Conservation (phyloP, 495 filamentous ascomycete genomes). For the Xylaria acuta region DNA sequence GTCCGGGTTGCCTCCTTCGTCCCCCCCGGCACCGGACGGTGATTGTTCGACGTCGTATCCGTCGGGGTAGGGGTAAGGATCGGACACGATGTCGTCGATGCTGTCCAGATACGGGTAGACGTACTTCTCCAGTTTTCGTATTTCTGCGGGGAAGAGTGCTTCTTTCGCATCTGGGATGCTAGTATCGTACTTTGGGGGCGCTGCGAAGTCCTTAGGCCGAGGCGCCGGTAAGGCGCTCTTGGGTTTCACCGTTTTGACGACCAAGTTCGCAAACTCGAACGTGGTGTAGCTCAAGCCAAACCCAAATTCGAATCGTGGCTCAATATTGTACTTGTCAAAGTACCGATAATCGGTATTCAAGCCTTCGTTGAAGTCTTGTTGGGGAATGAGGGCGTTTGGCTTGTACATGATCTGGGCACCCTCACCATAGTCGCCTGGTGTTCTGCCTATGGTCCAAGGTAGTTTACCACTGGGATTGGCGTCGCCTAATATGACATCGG, state of each 20-base stretch:
- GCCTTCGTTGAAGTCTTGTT: conserved; percentile 84
- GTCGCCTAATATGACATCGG: conserved; percentile 84
- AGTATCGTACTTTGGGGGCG: conserved; percentile 67
- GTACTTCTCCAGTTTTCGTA: conserved; percentile 76
- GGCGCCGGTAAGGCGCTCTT: conserved; percentile 67
- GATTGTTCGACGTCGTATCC: conserved; percentile 66
- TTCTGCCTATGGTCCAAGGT: conserved; percentile 89
- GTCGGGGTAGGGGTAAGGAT: conserved; percentile 72
- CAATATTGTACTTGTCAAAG: conserved; percentile 76
- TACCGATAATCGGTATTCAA: conserved; percentile 90
- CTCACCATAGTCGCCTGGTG: conserved; percentile 80
- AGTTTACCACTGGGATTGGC: conserved; percentile 85
- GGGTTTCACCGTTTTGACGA: conserved; percentile 58
- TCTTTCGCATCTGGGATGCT: conserved; percentile 62
- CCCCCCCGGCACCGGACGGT: conserved; percentile 75
- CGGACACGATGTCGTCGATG: conserved; percentile 60
- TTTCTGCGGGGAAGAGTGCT: conserved; percentile 69
- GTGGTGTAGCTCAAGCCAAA: conserved; percentile 82
- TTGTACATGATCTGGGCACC: conserved; percentile 76
- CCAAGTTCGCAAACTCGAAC: conserved; percentile 71
- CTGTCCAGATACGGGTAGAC: conserved; percentile 84
- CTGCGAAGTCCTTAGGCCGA: conserved; percentile 59
- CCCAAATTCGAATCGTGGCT: conserved; percentile 78
- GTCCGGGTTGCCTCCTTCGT: conserved; percentile 83
- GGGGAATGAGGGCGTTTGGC: conserved; percentile 74